Evolutionary conservation across 345 rosid genomes (phyloP), one percentile per base, ranked within the genome.

Genomic region (rapeseed (Brassica napus)): DNA sequence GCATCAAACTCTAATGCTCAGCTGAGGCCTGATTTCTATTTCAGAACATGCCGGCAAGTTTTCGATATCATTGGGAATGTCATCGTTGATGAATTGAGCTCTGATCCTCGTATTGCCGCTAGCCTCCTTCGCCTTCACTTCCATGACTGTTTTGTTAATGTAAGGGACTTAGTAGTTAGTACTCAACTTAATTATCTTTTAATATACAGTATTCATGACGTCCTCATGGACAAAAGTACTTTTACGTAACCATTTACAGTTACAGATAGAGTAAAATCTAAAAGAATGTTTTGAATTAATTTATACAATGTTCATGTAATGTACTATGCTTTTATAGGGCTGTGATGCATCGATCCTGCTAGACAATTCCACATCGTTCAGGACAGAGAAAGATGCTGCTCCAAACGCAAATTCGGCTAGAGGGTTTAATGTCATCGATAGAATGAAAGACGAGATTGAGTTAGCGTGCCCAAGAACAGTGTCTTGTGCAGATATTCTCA

Each of bases 331-430:
- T 18, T 54, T 69, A 52, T 82, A 89, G 92, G 92, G 90, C 5
- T 89, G 93, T 54, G 91, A 89, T 72, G 90, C 76, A 16, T 88
- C 93, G 3, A 55, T 88, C 47, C 31, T 89, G 80, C 78, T 89
- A 54, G 91, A 89, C 78, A 77, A 81, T 58, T 71, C 71, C 3
- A 58, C 69, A 5, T 77, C 88, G 2, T 82, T 85, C 54, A 21
- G 63, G 59, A 81, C 84, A 4, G 91, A 89, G 77, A 89, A 89
- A 77, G 84, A 83, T 59, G 86, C 93, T 1, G 0, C 9, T 35
- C 84, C 87, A 4, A 90, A 88, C 42, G 83, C 74, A 49, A 90
- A 90, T 37, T 90, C 94, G 0, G 81, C 67, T 0, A 83, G 92
- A 71, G 94, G 92, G 4, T 88, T 76, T 23, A 52, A 83, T 0